Evolutionary conservation across 129 eudicot genomes (phyloP).

Genomic region (Chrysanthemum seticuspe): DNA sequence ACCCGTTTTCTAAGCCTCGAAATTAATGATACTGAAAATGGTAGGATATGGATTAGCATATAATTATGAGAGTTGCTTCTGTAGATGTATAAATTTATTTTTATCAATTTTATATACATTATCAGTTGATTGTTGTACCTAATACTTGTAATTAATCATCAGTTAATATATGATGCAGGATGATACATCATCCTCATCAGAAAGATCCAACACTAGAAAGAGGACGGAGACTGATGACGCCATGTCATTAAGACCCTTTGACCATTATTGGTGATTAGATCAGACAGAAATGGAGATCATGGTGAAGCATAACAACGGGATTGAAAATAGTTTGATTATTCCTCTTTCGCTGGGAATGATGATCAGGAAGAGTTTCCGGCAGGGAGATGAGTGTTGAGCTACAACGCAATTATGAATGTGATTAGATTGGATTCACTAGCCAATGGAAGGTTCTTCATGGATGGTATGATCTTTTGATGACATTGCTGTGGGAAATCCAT

Average conservation of each 20-base stretch:
- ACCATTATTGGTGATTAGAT: constrained; percentile 22
- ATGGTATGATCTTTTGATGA: constrained; percentile 21
- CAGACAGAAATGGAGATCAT: constrained; percentile 8
- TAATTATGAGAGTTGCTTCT: no score
- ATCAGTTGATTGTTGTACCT: no score
- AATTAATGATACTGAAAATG: no score
- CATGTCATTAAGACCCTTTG: constrained; percentile 5
- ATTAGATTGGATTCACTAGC: constrained; percentile 1
- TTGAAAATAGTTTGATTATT: not conserved
- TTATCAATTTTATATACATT: no score
- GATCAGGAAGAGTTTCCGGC: not conserved
- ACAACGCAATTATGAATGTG: constrained; percentile 2
- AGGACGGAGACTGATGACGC: constrained; percentile 24
- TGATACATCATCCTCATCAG: constrained; percentile 33
- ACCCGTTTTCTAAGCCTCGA: no score
- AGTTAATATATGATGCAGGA: constrained; percentile 26
- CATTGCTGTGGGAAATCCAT: not conserved
- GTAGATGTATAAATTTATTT: no score
- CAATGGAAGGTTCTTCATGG: not conserved
- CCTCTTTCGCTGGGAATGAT: not conserved
- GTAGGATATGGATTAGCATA: no score
- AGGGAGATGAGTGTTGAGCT: not conserved
- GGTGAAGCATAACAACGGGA: constrained; percentile 3
- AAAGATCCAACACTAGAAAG: constrained; percentile 14
- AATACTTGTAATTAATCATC: not conserved